A percentile compares a stretch with the other conserved stretches of the same genome.
Conservation (phyloP, 2,329 filamentous ascomycete genomes). For the Aureobasidium zeae region DNA sequence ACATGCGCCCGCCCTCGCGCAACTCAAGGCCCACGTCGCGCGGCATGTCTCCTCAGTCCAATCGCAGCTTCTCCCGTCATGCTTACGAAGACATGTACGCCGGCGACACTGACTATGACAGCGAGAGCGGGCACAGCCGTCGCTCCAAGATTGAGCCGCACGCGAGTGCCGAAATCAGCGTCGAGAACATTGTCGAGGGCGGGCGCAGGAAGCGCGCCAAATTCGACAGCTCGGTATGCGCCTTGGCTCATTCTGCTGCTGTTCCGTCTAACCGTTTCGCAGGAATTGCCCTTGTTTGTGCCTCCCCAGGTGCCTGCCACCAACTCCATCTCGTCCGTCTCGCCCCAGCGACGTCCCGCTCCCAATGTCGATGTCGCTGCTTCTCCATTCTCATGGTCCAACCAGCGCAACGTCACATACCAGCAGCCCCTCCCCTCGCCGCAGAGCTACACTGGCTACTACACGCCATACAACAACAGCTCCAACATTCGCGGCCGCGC, state of each 20-base stretch:
- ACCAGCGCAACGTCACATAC: slow-evolving; percentile 72
- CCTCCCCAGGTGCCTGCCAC: slow-evolving; percentile 88
- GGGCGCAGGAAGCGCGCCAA: slow-evolving; percentile 91
- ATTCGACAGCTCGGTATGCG: slow-evolving; percentile 89
- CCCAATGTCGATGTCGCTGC: slow-evolving; percentile 62
- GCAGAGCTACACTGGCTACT: slow-evolving; percentile 52
- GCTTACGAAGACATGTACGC: slow-evolving; percentile 39
- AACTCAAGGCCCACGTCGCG: slow-evolving; percentile 61
- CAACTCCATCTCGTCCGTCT: slow-evolving; percentile 95
- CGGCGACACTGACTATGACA: slow-evolving; percentile 79
- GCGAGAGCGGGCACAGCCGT: slow-evolving; percentile 68
- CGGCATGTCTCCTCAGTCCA: slow-evolving; percentile 64
- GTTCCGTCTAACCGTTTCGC: slow-evolving; percentile 19
- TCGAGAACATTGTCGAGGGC: slow-evolving; percentile 96
- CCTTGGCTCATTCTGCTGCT: slow-evolving; percentile 16
- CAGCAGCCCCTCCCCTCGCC: slow-evolving; percentile 73
- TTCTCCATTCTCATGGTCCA: slow-evolving; percentile 54
- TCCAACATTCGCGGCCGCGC: slow-evolving; percentile 53
- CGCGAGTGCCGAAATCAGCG: slow-evolving; percentile 91
- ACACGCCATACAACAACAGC: slow-evolving; percentile 12
- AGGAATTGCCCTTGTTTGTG: slow-evolving; percentile 94
- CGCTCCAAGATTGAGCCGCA: slow-evolving; percentile 74
- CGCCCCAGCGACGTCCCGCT: slow-evolving; percentile 67
- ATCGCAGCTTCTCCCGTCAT: slow-evolving; percentile 55
- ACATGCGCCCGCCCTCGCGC: slow-evolving; percentile 51